phyloP scores from a whole-genome alignment of 2,329 filamentous ascomycete species.

The Microsporum ferrugineum region DNA sequence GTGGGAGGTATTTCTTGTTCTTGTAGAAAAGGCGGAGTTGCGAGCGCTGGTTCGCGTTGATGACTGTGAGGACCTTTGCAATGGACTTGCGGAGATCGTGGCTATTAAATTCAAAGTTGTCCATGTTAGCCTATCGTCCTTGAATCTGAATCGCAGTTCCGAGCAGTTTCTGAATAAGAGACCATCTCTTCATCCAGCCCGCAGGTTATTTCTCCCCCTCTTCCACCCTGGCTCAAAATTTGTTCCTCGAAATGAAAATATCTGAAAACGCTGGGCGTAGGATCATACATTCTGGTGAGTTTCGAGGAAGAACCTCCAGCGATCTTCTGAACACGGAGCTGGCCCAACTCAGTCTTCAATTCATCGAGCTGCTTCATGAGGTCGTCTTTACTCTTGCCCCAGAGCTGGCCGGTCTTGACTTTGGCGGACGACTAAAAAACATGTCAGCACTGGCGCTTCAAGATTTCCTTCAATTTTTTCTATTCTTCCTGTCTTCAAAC shows the following conservation, averaged over 20 bases:
- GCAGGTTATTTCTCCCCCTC: not conserved
- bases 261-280: conserved; percentile 4
- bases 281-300: conserved; percentile 86
- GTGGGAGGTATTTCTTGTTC: conserved; percentile 98
- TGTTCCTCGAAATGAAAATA: not conserved
- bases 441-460: not conserved
- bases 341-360: conserved; percentile 90
- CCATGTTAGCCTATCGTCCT: conserved; percentile 1
- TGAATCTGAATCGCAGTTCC: conserved; percentile 18
- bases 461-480: not conserved
- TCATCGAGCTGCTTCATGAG: conserved; percentile 89
- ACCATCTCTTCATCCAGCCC: not conserved
- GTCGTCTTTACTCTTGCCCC: conserved; percentile 99
- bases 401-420: conserved; percentile 94
- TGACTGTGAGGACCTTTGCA: conserved; percentile 95
- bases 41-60: conserved; percentile 98
- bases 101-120: conserved; percentile 41
- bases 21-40: conserved; percentile 99
- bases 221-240: not conserved
- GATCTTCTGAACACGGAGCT: conserved; percentile 98
- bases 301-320: conserved; percentile 83
- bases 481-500: conserved; percentile 20
- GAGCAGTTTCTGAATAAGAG: not conserved
- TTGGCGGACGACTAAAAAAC: conserved; percentile 47
- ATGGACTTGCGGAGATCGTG: conserved; percentile 99